Percentiles rank a stretch among this genome's conserved stretches.
Evolutionary conservation across 768 basidiomycete species (phyloP).

Genomic region (Rhodotorula sphaerocarpa): DNA sequence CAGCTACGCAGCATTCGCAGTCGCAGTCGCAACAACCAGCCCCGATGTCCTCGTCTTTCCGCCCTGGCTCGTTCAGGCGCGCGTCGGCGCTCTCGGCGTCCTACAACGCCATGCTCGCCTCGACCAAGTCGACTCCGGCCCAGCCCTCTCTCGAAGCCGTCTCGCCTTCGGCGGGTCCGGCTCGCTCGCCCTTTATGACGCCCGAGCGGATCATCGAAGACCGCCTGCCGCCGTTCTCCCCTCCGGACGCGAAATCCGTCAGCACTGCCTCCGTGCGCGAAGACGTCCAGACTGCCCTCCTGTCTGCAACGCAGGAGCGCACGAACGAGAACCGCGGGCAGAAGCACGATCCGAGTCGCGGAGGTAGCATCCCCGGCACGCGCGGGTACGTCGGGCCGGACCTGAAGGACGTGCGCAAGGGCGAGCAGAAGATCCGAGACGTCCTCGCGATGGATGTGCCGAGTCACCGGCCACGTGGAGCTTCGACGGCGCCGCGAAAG

Average conservation of each 20-base stretch:
- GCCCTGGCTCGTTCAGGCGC: slow-evolving; percentile 19
- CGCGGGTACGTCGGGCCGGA: background rate
- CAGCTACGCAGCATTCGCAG: no score
- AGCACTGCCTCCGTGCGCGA: slow-evolving; percentile 1
- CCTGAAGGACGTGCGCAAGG: slow-evolving; percentile 1
- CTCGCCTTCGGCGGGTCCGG: background rate
- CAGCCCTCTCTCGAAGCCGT: background rate
- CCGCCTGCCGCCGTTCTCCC: slow-evolving; percentile 4
- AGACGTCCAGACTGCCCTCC: background rate
- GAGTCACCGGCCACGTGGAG: slow-evolving; percentile 10
- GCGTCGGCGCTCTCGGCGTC: slow-evolving; percentile 26
- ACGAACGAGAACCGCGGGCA: background rate
- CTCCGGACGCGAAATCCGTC: background rate
- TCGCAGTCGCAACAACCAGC: background rate
- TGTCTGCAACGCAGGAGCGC: background rate
- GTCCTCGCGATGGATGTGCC: slow-evolving; percentile 32
- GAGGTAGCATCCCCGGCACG: background rate
- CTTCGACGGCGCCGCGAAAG: background rate
- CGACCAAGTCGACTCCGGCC: background rate
- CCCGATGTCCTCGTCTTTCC: background rate
- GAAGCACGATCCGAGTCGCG: background rate
- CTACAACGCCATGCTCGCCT: slow-evolving; percentile 28
- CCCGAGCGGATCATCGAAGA: background rate
- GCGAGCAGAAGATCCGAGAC: slow-evolving; percentile 30
- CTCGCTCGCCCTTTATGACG: background rate